phyloP scores from a whole-genome alignment of 1,139 yeast genomes.

The Candida glucosophila region DNA sequence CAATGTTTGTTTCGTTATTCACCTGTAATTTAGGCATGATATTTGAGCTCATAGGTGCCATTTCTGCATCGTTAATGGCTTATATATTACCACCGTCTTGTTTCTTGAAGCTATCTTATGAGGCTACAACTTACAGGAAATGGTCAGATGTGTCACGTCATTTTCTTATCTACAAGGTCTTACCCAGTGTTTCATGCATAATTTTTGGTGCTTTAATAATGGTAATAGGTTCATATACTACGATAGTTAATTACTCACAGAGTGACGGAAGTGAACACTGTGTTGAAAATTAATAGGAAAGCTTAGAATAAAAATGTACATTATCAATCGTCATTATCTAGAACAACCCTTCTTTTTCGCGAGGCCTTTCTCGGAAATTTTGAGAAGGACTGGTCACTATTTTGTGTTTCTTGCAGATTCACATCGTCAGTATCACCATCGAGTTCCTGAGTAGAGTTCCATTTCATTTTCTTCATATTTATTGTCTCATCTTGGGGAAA shows the following conservation, averaged over 20 bases:
- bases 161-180: conserved; percentile 22
- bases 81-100: conserved; percentile 87
- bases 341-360: too few species aligned
- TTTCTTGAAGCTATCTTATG: conserved; percentile 53
- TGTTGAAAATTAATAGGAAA: conserved; percentile 26
- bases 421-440: too few species aligned
- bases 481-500: too few species aligned
- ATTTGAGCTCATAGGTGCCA: conserved; percentile 83
- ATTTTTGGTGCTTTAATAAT: conserved; percentile 69
- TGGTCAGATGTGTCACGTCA: conserved; percentile 19
- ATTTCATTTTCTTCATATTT: too few species aligned
- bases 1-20: conserved; percentile 68
- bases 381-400: too few species aligned
- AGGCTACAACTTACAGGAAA: conserved; percentile 25
- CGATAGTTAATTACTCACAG: conserved; percentile 46
- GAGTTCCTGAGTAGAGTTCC: too few species aligned
- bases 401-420: too few species aligned
- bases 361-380: too few species aligned
- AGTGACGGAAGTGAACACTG: conserved; percentile 22
- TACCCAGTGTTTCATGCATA: conserved; percentile 56
- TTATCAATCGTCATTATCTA: too few species aligned
- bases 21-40: conserved; percentile 89
- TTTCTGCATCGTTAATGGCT: conserved; percentile 89
- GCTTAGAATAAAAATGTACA: too few species aligned
- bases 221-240: conserved; percentile 71